These are phyloP conservation scores for Fraxinus floribunda DNA, from an alignment of 305 asterid genomes.

Conservation along the genomic window DNA sequence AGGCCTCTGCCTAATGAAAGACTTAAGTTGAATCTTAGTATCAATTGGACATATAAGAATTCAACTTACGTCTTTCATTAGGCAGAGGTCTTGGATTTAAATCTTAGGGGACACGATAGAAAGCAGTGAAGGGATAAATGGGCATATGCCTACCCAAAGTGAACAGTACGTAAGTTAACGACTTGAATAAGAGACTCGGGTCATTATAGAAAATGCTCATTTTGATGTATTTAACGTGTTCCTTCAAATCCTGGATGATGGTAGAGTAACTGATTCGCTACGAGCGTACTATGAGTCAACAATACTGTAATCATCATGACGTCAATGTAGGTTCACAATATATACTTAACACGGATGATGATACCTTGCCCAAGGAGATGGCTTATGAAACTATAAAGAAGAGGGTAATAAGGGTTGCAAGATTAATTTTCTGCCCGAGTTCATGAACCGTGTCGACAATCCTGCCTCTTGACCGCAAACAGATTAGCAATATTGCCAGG, in stretches of 20 bases:
- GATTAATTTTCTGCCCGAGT: constrained; percentile 78
- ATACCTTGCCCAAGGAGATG: constrained; percentile 46
- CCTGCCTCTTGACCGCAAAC: constrained; percentile 84
- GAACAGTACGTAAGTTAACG: too few relatives aligned
- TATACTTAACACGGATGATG: constrained; percentile 66
- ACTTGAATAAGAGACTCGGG: not conserved
- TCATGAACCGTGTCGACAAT: constrained; percentile 96
- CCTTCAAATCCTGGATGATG: constrained; percentile 91
- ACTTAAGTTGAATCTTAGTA: too few relatives aligned
- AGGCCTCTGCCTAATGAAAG: too few relatives aligned
- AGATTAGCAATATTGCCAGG: constrained; percentile 65
- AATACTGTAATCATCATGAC: constrained; percentile 86
- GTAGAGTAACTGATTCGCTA: constrained; percentile 90
- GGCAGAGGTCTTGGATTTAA: not conserved
- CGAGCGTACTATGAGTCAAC: constrained; percentile 77
- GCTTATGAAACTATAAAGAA: constrained; percentile 69
- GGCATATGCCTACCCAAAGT: too few relatives aligned
- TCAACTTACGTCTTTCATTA: not conserved
- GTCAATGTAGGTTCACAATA: constrained; percentile 88
- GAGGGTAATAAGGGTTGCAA: constrained; percentile 81
- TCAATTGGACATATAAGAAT: too few relatives aligned
- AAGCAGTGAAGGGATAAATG: too few relatives aligned
- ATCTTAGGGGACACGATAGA: too few relatives aligned
- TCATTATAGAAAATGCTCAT: constrained; percentile 71
- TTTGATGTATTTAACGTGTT: constrained; percentile 82